Evolutionary conservation across 1,284 basidiomycete genomes (phyloP), one percentile per base, ranked within the genome.

Genomic region (Schizopora paradoxa): DNA sequence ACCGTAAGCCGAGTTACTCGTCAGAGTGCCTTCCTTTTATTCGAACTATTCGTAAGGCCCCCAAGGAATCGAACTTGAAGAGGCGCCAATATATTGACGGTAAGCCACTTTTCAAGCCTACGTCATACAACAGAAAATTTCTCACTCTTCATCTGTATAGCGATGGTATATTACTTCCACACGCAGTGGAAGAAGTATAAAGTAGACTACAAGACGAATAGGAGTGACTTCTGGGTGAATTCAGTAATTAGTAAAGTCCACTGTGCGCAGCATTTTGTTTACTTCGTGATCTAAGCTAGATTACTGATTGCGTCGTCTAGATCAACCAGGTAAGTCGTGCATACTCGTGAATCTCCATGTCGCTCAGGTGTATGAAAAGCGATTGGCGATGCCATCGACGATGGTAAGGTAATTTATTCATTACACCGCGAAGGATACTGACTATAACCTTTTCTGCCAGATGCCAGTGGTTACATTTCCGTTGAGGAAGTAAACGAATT

Each of bases 371-470:
- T 36, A 6, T 37, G 19, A 39, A n/a, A n/a, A 49, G 55, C 55
- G 14, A 56, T 56, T 22, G 51, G 54, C 8, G 55, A 55, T 19
- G 55, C 55, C 21, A 55, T 56, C n/a, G 55, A 55, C 25, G 51
- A 54, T 18, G 53, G 53, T 54, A 32, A 29, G 37, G 4, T 4
- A 6, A 25, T 4, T n/a, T 7, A 3, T 38, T 39, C 22, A 28
- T 11, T 18, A 31, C 29, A 8, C 8, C 25, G n/a, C 25, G n/a
- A n/a, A n/a, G n/a, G n/a, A n/a, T n/a, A n/a, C n/a, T n/a, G 18
- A 18, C 14, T 33, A 29, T 16, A 13, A 11, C 16, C n/a, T 10
- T 11, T 13, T 11, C n/a, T n/a, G n/a, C 21, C 27, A 55, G 55
- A 56, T 21, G 49, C 41, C 5, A 56, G 55, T 31, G 55, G 55